These are phyloP conservation scores for Pythium apleroticum DNA, from an alignment of 352 stramenopile species.

Conservation along the genomic window DNA sequence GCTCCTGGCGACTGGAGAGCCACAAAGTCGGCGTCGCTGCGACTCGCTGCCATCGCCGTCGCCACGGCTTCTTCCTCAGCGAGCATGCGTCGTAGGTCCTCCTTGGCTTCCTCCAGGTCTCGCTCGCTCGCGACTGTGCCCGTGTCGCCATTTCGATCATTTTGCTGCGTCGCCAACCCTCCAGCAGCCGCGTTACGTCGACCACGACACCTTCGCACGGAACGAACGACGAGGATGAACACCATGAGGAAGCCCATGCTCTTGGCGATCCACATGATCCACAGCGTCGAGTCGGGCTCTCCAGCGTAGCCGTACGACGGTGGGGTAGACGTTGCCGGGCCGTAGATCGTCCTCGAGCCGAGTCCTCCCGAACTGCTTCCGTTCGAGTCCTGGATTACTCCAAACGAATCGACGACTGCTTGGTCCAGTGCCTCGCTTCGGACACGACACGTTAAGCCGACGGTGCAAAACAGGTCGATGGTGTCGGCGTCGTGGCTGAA, in stretches of 20 bases:
- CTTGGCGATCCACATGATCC: neutral
- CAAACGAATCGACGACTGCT: neutral
- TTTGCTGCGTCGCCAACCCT: neutral
- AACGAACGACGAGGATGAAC: neutral
- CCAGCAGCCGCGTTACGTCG: neutral
- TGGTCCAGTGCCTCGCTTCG: neutral
- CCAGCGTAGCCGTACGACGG: neutral
- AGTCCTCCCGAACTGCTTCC: neutral
- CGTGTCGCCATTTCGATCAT: neutral
- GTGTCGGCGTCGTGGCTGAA: neutral
- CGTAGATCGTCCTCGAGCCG: neutral
- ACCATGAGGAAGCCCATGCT: neutral
- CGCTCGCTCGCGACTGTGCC: constrained; percentile 15
- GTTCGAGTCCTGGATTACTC: neutral
- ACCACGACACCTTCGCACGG: neutral
- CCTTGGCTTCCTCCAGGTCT: constrained; percentile 13
- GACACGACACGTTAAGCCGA: neutral
- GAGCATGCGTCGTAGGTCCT: neutral
- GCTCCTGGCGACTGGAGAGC: neutral
- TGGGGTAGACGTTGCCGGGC: neutral
- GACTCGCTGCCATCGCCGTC: neutral
- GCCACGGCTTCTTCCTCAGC: neutral
- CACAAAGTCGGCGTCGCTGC: neutral
- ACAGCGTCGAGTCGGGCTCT: neutral
- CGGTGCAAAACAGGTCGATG: constrained; percentile 4